phyloP scores from a whole-genome alignment of 2,329 filamentous ascomycete species.

The Hymenoscyphus fraxineus region DNA sequence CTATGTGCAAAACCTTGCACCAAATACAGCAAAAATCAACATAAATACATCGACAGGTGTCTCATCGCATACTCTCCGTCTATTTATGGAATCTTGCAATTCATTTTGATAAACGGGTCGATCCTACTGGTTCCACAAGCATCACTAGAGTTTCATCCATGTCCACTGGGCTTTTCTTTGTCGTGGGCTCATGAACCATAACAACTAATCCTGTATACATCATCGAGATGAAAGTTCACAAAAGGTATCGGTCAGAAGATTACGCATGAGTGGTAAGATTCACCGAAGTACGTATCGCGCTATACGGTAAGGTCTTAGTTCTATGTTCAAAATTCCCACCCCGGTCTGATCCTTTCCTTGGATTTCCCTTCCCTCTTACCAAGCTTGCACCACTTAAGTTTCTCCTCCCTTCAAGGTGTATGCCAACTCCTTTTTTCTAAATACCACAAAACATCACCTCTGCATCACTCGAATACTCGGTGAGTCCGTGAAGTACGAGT shows the following conservation, averaged over 20 bases:
- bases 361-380: neutral
- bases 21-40: slow-evolving; percentile 20
- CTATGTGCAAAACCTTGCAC: slow-evolving; percentile 9
- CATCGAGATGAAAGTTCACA: neutral
- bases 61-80: slow-evolving; percentile 11
- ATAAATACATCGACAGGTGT: slow-evolving; percentile 13
- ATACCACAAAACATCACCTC: no score
- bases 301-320: neutral
- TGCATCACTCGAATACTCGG: no score
- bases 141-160: slow-evolving; percentile 8
- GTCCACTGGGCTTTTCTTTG: slow-evolving; percentile 14
- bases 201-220: neutral
- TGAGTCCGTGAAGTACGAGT: neutral
- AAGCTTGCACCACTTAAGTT: neutral
- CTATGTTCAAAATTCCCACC: neutral
- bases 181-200: slow-evolving; percentile 10
- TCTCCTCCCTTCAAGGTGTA: neutral
- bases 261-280: neutral
- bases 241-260: neutral
- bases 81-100: slow-evolving; percentile 8
- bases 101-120: neutral
- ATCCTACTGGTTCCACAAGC: slow-evolving; percentile 8
- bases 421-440: neutral
- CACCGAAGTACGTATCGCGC: neutral
- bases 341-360: neutral